Evolutionary conservation across 2,329 filamentous ascomycete genomes (phyloP).

Genomic region (Calonectria pteridis): DNA sequence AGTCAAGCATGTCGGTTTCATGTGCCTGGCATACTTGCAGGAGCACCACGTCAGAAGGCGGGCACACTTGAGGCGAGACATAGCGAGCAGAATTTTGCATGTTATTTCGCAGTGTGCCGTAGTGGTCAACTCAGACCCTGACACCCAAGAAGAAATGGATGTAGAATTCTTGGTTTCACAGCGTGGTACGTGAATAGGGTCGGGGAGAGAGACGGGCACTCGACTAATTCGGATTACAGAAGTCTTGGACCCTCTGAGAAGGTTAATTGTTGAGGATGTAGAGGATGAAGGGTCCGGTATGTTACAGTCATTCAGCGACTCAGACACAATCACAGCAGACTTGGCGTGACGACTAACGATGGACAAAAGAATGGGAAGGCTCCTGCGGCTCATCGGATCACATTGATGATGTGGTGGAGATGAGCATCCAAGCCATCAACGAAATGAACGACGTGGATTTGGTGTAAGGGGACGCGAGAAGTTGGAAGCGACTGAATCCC

Average conservation of each 20-base stretch:
- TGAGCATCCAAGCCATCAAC: constrained; percentile 56
- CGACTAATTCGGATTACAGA: constrained; percentile 42
- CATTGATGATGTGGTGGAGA: constrained; percentile 63
- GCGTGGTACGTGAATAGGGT: constrained; percentile 41
- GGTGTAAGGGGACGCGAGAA: constrained; percentile 32
- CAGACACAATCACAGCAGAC: constrained; percentile 43
- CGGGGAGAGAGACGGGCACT: too few species aligned
- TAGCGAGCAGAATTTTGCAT: constrained; percentile 57
- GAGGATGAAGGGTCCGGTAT: constrained; percentile 72
- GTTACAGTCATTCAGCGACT: constrained; percentile 51
- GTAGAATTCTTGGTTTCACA: constrained; percentile 44
- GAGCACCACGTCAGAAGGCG: constrained; percentile 59
- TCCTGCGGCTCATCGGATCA: constrained; percentile 68
- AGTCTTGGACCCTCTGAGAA: constrained; percentile 62
- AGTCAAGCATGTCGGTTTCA: constrained; percentile 56
- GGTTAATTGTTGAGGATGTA: constrained; percentile 67
- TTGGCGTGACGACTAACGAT: constrained; percentile 42
- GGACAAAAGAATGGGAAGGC: constrained; percentile 65
- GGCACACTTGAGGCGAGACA: constrained; percentile 56
- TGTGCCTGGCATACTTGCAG: constrained; percentile 60
- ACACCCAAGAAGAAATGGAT: constrained; percentile 47
- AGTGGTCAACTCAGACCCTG: constrained; percentile 54
- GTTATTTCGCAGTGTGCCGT: constrained; percentile 57
- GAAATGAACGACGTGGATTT: constrained; percentile 54
- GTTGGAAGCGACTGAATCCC: constrained; percentile 1